These are phyloP conservation scores for Corymbia calophylla DNA, from an alignment of 441 rosid genomes.

Conservation along the genomic window DNA sequence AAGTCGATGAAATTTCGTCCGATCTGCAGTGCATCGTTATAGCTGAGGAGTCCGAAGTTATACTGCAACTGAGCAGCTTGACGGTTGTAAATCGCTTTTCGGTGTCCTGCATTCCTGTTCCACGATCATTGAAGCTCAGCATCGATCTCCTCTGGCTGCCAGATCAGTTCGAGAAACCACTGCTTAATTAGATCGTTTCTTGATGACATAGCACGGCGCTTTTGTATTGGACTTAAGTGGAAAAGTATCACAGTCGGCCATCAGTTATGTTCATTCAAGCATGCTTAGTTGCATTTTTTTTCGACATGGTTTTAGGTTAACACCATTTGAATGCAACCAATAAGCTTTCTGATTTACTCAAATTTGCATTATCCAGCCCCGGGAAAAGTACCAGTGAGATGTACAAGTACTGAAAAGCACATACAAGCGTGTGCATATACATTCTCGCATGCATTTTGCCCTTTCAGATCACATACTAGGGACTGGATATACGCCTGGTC, in stretches of 20 bases:
- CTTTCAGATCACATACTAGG: not conserved
- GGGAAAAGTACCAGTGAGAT: not conserved
- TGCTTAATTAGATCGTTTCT: not conserved
- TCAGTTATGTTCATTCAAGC: not conserved
- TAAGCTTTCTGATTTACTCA: not conserved
- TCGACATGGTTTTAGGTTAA: not conserved
- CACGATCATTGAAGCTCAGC: conserved; percentile 11
- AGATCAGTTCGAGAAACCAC: not conserved
- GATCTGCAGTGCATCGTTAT: conserved; percentile 23
- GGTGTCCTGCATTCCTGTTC: conserved; percentile 19
- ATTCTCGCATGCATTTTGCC: not conserved
- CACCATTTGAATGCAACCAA: not conserved
- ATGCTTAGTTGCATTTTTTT: not conserved
- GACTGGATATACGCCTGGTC: not conserved
- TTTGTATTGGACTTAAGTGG: not conserved
- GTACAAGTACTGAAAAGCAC: not conserved
- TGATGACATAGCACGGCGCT: not conserved
- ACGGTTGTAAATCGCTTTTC: conserved; percentile 9
- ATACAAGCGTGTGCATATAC: not conserved
- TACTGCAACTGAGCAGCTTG: conserved; percentile 19
- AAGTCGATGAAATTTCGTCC: conserved; percentile 21
- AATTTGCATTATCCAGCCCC: not conserved
- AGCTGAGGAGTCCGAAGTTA: conserved; percentile 23
- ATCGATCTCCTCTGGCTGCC: conserved; percentile 42
- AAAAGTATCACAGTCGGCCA: not conserved